Base-by-base conservation (phyloP, 208 protist species). In the Wallacemonas collosoma region DNA sequence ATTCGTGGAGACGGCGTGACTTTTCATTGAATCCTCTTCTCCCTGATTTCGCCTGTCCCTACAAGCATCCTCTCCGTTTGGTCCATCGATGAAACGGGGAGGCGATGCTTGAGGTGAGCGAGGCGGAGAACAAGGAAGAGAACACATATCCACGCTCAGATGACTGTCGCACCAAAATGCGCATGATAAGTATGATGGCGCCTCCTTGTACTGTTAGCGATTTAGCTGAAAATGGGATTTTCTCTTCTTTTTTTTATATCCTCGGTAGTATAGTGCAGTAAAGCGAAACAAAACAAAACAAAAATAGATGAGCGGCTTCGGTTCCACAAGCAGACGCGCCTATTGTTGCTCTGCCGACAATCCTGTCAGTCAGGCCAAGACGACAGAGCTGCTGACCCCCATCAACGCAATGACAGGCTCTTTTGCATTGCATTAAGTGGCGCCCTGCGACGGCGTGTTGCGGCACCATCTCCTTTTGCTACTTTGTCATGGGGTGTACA, bases 261-360 rank as follows among this genome's bases (percentile, higher is more conserved):
- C 26, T 26, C 26, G 60, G 50, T 65, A 65, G 60, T 41, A 65
- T 65, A 65, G 60, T 65, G 60, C 60, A 76, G 45, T 57, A 65
- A 76, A 47, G 62, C 51, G 26, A 71, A 56, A 36, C 40, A 53
- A 56, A 72, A 54, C 71, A 71, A 26, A 77, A 77, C 60, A 77
- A 76, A 71, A 53, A 62, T 47, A 0, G 53, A 26, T 58, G 36
- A 26, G 0, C 26, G 26, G 26, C 26, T 26, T 26, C 26, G 26
- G 26, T 26, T 26, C 26, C 26, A 0, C 26, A 26, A 26, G 26
- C 26, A 26, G 26, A 26, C 26, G 26, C 26, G 26, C 26, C 26
- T 26, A 26, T 26, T 26, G 26, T 26, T 26, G 26, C 26, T 26
- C 26, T 26, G 26, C 26, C 26, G 26, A 26, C 26, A 26, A 26